Conservation (phyloP, 2,329 filamentous ascomycete genomes). For the Talaromyces pinophilus region DNA sequence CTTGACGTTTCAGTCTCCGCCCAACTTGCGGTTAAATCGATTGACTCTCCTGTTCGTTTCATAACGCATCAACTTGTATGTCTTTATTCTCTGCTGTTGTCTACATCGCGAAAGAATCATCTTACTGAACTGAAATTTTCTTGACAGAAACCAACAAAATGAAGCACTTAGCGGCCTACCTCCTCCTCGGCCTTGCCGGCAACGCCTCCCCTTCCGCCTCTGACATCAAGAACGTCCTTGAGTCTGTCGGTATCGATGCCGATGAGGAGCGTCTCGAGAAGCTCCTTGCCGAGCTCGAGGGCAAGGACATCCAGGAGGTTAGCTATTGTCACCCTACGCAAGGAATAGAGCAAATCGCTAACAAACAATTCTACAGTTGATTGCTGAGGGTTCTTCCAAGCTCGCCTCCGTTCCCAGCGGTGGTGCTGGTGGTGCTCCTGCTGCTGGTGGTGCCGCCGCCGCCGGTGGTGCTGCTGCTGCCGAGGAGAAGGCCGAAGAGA, state of each 20-base stretch:
- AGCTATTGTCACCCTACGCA: conserved; percentile 32
- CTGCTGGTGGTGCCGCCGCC: conserved; percentile 67
- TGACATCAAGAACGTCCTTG: conserved; percentile 87
- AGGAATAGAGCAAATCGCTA: conserved; percentile 25
- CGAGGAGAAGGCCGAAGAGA: conserved; percentile 66
- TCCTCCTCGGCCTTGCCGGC: conserved; percentile 91
- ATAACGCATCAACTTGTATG: conserved; percentile 32
- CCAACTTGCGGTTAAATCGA: conserved; percentile 98
- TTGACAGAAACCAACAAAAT: conserved; percentile 63
- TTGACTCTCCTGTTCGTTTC: conserved; percentile 68
- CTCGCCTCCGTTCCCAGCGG: conserved; percentile 96
- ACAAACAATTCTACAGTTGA: conserved; percentile 63
- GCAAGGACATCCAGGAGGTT: conserved; percentile 82
- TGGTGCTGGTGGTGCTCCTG: conserved; percentile 65
- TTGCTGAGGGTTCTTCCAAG: conserved; percentile 85
- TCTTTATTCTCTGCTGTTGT: conserved; percentile 18
- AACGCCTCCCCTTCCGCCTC: conserved; percentile 82
- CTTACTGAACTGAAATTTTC: background rate
- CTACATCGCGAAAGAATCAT: background rate
- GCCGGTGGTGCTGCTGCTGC: conserved; percentile 65
- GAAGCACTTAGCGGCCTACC: conserved; percentile 99
- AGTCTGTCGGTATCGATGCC: conserved; percentile 91
- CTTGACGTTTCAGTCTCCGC: conserved; percentile 99
- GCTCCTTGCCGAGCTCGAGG: conserved; percentile 75
- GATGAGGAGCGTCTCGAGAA: conserved; percentile 82